Evolutionary conservation across 2,329 filamentous ascomycete species (phyloP).

Genomic region (Escovopsis sp.): DNA sequence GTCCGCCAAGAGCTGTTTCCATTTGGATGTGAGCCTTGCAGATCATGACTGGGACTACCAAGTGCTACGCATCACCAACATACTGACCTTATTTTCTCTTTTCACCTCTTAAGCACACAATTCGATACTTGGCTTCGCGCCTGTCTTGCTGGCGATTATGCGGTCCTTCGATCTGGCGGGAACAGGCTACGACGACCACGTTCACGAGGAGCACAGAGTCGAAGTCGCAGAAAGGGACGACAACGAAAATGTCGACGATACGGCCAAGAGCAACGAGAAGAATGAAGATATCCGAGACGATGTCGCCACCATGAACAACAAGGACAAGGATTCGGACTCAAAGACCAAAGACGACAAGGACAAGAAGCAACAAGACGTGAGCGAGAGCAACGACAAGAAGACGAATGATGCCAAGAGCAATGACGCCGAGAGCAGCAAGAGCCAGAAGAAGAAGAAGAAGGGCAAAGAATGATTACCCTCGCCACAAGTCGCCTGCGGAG

Average conservation of each 20-base stretch:
- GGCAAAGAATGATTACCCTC: conserved; percentile 1
- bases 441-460: not conserved
- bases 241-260: no score
- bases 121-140: conserved; percentile 47
- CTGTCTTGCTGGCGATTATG: conserved; percentile 48
- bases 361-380: no score
- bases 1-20: conserved; percentile 39
- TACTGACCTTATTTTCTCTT: not conserved
- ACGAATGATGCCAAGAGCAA: not conserved
- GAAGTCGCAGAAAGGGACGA: no score
- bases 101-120: conserved; percentile 43
- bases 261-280: no score
- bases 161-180: conserved; percentile 40
- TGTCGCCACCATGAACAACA: no score
- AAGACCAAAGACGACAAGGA: no score
- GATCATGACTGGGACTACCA: no score
- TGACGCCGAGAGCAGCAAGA: not conserved
- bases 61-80: no score
- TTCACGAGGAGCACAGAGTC: not conserved
- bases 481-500: no score
- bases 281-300: no score
- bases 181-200: conserved; percentile 11
- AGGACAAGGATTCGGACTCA: no score
- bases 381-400: no score
- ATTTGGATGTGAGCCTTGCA: conserved; percentile 32